A percentile compares a stretch with the other conserved stretches of the same genome.
phyloP scores from a whole-genome alignment of 2,329 filamentous ascomycete species.

The Diaporthe citri region DNA sequence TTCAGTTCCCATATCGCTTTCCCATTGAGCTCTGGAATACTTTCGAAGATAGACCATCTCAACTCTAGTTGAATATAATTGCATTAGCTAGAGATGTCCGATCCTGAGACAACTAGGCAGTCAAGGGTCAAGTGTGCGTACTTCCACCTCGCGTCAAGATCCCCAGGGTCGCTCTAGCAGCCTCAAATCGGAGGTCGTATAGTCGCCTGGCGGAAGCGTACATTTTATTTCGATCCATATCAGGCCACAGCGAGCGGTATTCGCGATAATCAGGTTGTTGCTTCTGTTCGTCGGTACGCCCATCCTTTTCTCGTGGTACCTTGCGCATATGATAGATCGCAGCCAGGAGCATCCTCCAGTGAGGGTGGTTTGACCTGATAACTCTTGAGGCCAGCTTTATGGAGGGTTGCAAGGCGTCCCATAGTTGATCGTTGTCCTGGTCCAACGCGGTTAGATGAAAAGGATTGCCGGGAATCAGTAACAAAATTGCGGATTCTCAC shows the following conservation, averaged over 20 bases:
- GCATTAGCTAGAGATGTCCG: neutral
- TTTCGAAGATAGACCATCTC: neutral
- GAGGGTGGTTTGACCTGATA: slow-evolving; percentile 5
- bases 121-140: neutral
- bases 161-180: slow-evolving; percentile 11
- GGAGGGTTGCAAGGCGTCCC: neutral
- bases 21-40: neutral
- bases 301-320: neutral
- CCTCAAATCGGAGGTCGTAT: neutral
- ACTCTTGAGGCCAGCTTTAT: neutral
- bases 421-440: neutral
- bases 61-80: neutral
- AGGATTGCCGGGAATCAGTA: rapidly evolving
- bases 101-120: too few species aligned
- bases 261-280: neutral
- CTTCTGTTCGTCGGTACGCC: neutral
- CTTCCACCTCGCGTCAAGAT: neutral
- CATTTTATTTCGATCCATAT: neutral
- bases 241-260: neutral
- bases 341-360: slow-evolving; percentile 18
- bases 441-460: neutral
- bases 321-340: slow-evolving; percentile 5
- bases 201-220: neutral
- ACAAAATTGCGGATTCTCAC: neutral
- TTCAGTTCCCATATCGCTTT: neutral